These are phyloP conservation scores for Sugiyamaella xylanicola DNA, from an alignment of 1,139 yeast species.

Conservation along the genomic window DNA sequence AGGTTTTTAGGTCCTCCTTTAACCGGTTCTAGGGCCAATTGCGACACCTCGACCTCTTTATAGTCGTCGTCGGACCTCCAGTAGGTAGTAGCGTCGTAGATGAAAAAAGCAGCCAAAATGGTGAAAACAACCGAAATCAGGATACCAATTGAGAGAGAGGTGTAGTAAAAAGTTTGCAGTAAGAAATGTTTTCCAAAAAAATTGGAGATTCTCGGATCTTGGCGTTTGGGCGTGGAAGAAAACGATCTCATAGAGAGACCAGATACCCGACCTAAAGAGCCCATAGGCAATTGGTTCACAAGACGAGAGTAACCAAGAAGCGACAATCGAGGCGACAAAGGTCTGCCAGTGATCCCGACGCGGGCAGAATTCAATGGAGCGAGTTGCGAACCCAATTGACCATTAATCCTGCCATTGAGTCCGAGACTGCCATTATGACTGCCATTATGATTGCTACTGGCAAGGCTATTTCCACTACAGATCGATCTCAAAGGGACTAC, in stretches of 20 bases:
- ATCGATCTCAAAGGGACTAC: background rate
- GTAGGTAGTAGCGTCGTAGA: slow-evolving; percentile 65
- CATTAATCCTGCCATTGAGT: too few species aligned
- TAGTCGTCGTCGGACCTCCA: slow-evolving; percentile 43
- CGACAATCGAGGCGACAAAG: background rate
- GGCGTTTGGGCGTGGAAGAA: background rate
- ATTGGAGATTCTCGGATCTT: background rate
- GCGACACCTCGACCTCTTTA: slow-evolving; percentile 47
- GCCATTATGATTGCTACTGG: too few species aligned
- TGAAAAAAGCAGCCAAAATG: slow-evolving; percentile 49
- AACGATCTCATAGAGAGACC: background rate
- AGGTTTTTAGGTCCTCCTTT: slow-evolving; percentile 70
- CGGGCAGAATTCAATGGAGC: too few species aligned
- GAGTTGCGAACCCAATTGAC: too few species aligned
- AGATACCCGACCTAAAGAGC: background rate
- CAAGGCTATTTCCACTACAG: background rate
- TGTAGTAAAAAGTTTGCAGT: slow-evolving; percentile 26
- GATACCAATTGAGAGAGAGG: slow-evolving; percentile 31
- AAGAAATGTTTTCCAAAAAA: slow-evolving; percentile 19
- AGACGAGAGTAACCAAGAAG: background rate
- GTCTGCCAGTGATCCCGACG: background rate
- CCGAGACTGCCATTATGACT: too few species aligned
- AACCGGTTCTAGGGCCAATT: slow-evolving; percentile 54
- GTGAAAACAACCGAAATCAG: slow-evolving; percentile 28
- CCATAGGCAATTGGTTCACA: background rate